Percentiles rank a stretch among this genome's conserved stretches.
These are phyloP conservation scores for Parmelia sp. DNA, from an alignment of 495 filamentous ascomycete genomes.

Conservation along the genomic window DNA sequence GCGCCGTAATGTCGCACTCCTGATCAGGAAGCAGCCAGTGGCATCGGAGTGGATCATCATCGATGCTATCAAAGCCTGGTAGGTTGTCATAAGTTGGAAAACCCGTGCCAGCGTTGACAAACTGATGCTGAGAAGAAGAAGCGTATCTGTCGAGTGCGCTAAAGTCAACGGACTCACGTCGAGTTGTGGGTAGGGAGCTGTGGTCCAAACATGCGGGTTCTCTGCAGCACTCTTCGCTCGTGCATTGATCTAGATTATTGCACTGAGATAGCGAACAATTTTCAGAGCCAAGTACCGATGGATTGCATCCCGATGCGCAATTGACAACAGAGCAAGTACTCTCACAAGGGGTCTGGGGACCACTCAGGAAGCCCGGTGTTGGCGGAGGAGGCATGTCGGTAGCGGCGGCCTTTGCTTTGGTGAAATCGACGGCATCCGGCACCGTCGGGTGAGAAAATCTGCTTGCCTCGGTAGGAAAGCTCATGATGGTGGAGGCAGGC, in stretches of 20 bases:
- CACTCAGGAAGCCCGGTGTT: neutral
- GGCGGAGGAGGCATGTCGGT: neutral
- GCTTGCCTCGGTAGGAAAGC: neutral
- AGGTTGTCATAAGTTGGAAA: neutral
- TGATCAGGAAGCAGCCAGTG: conserved; percentile 21
- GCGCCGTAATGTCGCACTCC: conserved; percentile 16
- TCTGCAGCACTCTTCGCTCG: conserved; percentile 10
- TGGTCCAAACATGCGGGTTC: conserved; percentile 11
- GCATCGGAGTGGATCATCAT: conserved; percentile 6
- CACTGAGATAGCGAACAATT: conserved; percentile 11
- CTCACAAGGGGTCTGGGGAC: neutral
- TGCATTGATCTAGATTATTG: conserved; percentile 11
- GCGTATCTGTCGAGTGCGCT: neutral
- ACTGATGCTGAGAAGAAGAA: conserved; percentile 1
- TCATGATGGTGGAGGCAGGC: neutral
- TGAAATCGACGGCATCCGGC: neutral
- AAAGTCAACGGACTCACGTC: neutral
- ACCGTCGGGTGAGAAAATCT: neutral
- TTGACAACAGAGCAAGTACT: conserved; percentile 2
- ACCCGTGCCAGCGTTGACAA: neutral
- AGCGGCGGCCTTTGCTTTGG: neutral
- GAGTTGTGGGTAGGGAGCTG: neutral
- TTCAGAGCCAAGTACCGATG: neutral
- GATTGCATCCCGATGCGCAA: conserved; percentile 5
- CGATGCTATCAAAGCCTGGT: conserved; percentile 2